These are phyloP conservation scores for Leccinum boreale DNA, from an alignment of 768 basidiomycete genomes.

Conservation along the genomic window DNA sequence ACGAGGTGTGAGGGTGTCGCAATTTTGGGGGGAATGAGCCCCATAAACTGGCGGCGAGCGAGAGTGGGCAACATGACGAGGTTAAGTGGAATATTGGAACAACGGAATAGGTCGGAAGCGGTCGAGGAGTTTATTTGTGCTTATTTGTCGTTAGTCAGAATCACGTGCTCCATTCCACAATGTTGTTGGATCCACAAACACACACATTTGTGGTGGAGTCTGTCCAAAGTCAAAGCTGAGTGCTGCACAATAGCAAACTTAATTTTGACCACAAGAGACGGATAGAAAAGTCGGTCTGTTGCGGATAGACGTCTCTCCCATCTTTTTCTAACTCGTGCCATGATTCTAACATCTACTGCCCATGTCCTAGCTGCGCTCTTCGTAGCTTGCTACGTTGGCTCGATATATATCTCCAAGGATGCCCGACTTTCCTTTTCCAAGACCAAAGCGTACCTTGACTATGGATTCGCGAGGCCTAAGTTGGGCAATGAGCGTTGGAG, in stretches of 20 bases:
- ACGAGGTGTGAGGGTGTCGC: constrained; percentile 89
- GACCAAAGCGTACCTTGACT: constrained; percentile 23
- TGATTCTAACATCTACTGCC: constrained; percentile 35
- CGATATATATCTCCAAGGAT: constrained; percentile 71
- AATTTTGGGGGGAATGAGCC: constrained; percentile 92
- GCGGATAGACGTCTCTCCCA: constrained; percentile 1
- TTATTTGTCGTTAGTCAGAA: constrained; percentile 19
- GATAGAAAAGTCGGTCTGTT: constrained; percentile 13
- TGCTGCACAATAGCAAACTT: background rate
- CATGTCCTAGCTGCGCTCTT: constrained; percentile 59
- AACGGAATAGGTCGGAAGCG: constrained; percentile 21
- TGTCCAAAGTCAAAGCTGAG: background rate
- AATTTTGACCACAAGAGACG: background rate
- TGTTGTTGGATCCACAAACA: constrained; percentile 9
- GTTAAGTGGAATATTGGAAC: background rate
- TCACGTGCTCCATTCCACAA: constrained; percentile 4
- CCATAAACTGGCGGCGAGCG: constrained; percentile 78
- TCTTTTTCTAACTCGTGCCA: constrained; percentile 7
- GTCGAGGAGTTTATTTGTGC: constrained; percentile 6
- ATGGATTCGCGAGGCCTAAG: constrained; percentile 30
- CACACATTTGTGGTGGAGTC: constrained; percentile 4
- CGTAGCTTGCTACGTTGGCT: constrained; percentile 72
- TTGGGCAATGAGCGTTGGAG: constrained; percentile 54
- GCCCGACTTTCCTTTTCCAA: constrained; percentile 53
- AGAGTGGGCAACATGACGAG: constrained; percentile 76